These are phyloP conservation scores for Iris pallida DNA, from an alignment of 116 monocot species.

Conservation along the genomic window DNA sequence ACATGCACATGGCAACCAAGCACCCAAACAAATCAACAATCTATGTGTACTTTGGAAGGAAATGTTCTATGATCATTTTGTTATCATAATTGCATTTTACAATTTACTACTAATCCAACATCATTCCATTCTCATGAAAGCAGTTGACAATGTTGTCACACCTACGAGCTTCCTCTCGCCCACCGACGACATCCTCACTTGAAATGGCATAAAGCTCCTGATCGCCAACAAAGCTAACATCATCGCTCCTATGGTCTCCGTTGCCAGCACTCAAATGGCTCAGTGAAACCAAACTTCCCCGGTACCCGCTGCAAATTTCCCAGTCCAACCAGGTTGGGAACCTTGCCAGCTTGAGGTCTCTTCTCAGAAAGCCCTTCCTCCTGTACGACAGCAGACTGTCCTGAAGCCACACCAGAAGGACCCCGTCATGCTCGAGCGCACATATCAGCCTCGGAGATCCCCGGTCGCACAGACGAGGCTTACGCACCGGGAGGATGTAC, in stretches of 20 bases:
- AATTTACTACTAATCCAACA: neutral
- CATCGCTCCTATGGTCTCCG: neutral
- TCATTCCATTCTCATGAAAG: conserved; percentile 5
- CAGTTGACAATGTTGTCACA: conserved; percentile 1
- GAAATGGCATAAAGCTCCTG: neutral
- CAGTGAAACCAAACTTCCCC: conserved; percentile 7
- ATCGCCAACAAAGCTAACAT: conserved; percentile 5
- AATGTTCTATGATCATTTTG: no score
- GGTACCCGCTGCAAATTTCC: conserved; percentile 11
- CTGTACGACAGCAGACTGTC: conserved; percentile 4
- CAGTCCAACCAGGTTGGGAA: conserved; percentile 14
- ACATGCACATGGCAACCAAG: no score
- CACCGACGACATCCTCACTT: neutral
- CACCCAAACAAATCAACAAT: no score
- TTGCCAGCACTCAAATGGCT: neutral
- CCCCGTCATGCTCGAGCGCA: neutral
- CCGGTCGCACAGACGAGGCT: no score
- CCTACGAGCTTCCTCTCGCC: neutral
- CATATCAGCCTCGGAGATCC: conserved; percentile 2
- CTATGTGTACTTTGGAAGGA: no score
- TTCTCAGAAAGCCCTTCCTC: neutral
- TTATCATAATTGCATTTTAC: no score
- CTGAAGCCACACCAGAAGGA: conserved; percentile 8
- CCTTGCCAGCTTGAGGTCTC: neutral
- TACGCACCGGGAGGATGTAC: neutral